Evolutionary conservation across 768 basidiomycete species (phyloP).

Genomic region (Suillus subaureus): DNA sequence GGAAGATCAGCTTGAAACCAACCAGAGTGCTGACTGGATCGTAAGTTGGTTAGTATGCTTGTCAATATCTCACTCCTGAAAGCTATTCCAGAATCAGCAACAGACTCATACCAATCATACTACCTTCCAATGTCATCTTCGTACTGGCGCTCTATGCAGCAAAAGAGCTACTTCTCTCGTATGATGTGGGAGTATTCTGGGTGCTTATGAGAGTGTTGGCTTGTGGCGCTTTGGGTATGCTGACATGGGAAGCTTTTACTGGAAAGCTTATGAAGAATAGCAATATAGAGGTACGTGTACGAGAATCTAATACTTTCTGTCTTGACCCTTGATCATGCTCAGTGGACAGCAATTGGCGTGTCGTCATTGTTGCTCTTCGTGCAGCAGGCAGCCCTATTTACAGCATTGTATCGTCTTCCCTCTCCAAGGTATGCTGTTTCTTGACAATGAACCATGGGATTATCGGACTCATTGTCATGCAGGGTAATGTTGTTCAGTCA

Average conservation of each 20-base stretch:
- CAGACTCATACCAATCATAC: slow-evolving; percentile 53
- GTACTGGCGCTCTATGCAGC: slow-evolving; percentile 62
- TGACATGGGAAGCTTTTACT: slow-evolving; percentile 61
- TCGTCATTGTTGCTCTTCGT: slow-evolving; percentile 69
- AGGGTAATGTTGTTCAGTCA: slow-evolving; percentile 74
- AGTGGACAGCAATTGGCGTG: slow-evolving; percentile 76
- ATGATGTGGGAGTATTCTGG: slow-evolving; percentile 77
- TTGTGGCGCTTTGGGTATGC: slow-evolving; percentile 65
- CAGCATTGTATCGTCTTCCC: slow-evolving; percentile 68
- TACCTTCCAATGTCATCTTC: slow-evolving; percentile 64
- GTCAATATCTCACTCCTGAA: slow-evolving; percentile 14
- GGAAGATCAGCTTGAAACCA: slow-evolving; percentile 63
- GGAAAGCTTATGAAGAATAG: slow-evolving; percentile 56
- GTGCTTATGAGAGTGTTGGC: slow-evolving; percentile 72
- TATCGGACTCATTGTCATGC: slow-evolving; percentile 10
- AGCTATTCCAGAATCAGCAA: slow-evolving; percentile 48
- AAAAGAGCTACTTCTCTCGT: slow-evolving; percentile 67
- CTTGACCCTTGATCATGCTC: slow-evolving; percentile 14
- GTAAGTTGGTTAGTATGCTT: slow-evolving; percentile 37
- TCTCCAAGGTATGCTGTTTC: slow-evolving; percentile 57
- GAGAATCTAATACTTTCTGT: slow-evolving; percentile 9
- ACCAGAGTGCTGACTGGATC: slow-evolving; percentile 55
- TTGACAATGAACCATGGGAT: not conserved
- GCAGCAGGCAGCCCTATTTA: slow-evolving; percentile 67
- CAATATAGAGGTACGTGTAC: slow-evolving; percentile 58